phyloP scores from a whole-genome alignment of 2,329 filamentous ascomycete species.

The Exophiala sp. region DNA sequence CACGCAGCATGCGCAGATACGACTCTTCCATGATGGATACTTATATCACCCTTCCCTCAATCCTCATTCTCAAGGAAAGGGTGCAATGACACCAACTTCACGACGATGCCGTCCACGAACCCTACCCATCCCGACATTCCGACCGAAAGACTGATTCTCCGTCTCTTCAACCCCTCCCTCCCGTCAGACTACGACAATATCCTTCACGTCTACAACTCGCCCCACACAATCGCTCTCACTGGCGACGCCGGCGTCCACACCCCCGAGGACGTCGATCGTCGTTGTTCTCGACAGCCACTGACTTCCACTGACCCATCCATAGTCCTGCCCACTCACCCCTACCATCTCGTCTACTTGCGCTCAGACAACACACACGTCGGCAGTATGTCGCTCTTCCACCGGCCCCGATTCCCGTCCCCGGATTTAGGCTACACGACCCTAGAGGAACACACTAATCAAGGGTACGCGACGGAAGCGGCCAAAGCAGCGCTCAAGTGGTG shows the following conservation, averaged over 20 bases:
- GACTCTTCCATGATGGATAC: not conserved
- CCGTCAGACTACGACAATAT: constrained; percentile 3
- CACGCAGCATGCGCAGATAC: not conserved
- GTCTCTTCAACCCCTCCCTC: constrained; percentile 4
- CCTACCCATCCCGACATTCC: not conserved
- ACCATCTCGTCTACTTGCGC: constrained; percentile 7
- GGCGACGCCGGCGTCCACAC: not conserved
- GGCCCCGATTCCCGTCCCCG: constrained; percentile 2
- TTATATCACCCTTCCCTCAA: too few species aligned
- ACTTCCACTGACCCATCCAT: not conserved
- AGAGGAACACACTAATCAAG: not conserved
- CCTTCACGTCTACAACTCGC: constrained; percentile 2
- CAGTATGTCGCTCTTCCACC: constrained; percentile 1
- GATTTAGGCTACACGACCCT: constrained; percentile 5
- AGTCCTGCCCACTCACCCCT: constrained; percentile 1
- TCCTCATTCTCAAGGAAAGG: not conserved
- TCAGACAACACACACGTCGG: not conserved
- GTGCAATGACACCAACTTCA: too few species aligned
- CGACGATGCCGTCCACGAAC: not conserved
- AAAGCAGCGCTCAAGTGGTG: constrained; percentile 6
- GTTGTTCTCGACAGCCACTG: not conserved
- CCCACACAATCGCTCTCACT: not conserved
- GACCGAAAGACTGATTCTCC: not conserved
- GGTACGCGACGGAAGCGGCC: constrained; percentile 14
- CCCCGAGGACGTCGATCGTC: not conserved